Evolutionary conservation across 306 rosid genomes (phyloP), one percentile per base, ranked within the genome.

Genomic region (Hylodesmum podocarpum): DNA sequence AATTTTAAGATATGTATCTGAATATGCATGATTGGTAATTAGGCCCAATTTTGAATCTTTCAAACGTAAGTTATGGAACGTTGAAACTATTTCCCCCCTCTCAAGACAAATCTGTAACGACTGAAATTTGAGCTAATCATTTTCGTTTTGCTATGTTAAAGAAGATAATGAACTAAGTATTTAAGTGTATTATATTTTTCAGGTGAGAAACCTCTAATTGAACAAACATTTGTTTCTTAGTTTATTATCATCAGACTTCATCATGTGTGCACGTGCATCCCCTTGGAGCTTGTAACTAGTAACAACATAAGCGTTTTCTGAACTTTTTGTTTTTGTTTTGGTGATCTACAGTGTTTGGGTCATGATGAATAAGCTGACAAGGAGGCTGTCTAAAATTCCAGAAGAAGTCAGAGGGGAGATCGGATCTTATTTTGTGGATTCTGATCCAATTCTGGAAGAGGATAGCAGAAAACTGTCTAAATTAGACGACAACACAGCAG

Each of bases 291-390:
- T 13, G 37, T 54, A 43, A 67, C 44, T 28, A 3, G 51, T 37
- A 53, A 66, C 72, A 58, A 58, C 72, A 53, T 61, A 10, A 33
- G 57, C 22, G 24, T 78, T 74, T 9, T 21, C 41, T 79, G 51
- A 73, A 46, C 27, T 37, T 55, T 31, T 76, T 77, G 47, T 73
- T 84, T 62, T 66, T 50, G 62, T 84, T 80, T 54, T 78, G 66
- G 29, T 86, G 81, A 40, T 70, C 67, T 78, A 66, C 89, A 96
- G 99, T 89, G 93, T 96, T 70, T 93, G 98, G 97, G 99, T 96
- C 84, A 96, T 93, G 99, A 96, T 96, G 99, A 93, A 96, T 88
- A 96, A 93, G 77, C 75, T 84, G 80, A 96, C 99, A 6, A 89
- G 99, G 86, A 93, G 84, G 86, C 81, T 96, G 46, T 92, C 99